Evolutionary conservation across 192 early-diverging fungal species (phyloP).

Genomic region (Linnemannia hyalina): DNA sequence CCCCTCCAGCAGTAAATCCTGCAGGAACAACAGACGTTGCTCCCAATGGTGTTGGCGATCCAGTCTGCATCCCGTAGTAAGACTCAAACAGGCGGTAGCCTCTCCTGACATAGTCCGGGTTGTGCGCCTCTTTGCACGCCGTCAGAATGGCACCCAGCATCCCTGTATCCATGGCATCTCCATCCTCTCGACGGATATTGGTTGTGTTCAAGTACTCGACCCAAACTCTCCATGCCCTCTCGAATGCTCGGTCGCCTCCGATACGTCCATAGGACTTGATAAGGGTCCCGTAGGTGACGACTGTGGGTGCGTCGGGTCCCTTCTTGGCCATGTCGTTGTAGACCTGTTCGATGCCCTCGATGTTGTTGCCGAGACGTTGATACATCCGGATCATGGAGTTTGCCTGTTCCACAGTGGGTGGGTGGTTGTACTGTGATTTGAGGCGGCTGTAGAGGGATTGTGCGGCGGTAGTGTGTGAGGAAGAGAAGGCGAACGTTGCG

Average conservation of each 20-base stretch:
- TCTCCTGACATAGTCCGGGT: conserved; percentile 19
- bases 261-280: conserved; percentile 50
- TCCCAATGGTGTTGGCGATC: not conserved
- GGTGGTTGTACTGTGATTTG: conserved; percentile 23
- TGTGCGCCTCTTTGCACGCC: conserved; percentile 31
- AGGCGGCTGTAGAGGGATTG: conserved; percentile 26
- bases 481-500: conserved; percentile 27
- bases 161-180: conserved; percentile 21
- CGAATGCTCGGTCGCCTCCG: conserved; percentile 41
- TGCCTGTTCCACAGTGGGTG: conserved; percentile 29
- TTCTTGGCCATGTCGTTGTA: conserved; percentile 42
- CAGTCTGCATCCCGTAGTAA: conserved; percentile 21
- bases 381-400: conserved; percentile 58
- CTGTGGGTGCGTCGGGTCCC: conserved; percentile 40
- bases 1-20: not conserved
- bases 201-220: conserved; percentile 32
- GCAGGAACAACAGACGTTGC: not conserved
- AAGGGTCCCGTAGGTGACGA: conserved; percentile 51
- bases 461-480: conserved; percentile 43
- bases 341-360: conserved; percentile 13
- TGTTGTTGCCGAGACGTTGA: conserved; percentile 22
- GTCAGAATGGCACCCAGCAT: conserved; percentile 33
- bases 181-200: conserved; percentile 22
- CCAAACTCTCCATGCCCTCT: conserved; percentile 51
- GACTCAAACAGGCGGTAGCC: conserved; percentile 34